These are phyloP conservation scores for Chimonanthus salicifolius DNA, from an alignment of 164 flowering plant genomes.

Conservation along the genomic window DNA sequence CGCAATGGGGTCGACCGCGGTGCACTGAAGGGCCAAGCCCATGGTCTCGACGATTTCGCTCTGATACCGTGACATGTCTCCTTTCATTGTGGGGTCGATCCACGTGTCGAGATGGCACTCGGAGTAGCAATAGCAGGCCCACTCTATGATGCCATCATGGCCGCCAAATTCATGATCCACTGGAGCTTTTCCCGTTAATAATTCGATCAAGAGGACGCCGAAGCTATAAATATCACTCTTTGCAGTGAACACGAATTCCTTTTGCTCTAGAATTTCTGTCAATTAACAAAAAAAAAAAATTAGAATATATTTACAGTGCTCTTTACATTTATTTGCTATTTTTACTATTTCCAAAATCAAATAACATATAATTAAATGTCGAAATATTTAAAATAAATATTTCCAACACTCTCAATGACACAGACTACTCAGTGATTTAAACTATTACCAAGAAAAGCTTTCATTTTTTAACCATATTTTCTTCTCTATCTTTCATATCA, in stretches of 20 bases:
- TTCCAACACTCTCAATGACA: no score
- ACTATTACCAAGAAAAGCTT: no score
- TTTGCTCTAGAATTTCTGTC: conserved; percentile 45
- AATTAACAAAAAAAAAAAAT: not conserved
- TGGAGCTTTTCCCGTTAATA: conserved; percentile 64
- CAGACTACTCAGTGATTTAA: no score
- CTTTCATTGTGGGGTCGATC: conserved; percentile 51
- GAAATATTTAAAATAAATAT: no score
- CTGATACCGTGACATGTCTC: conserved; percentile 23
- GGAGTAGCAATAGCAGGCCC: conserved; percentile 80
- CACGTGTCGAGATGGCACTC: conserved; percentile 70
- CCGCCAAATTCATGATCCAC: conserved; percentile 40
- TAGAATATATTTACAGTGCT: not conserved
- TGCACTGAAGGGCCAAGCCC: conserved; percentile 72
- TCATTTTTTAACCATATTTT: no score
- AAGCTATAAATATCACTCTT: conserved; percentile 60
- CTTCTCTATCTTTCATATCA: no score
- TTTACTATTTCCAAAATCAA: no score
- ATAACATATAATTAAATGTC: no score
- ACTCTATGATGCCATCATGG: conserved; percentile 49
- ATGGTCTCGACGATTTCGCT: conserved; percentile 53
- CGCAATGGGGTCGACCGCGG: conserved; percentile 51
- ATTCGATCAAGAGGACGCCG: conserved; percentile 62
- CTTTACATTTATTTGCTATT: not conserved
- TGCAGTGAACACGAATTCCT: conserved; percentile 31